phyloP scores from a whole-genome alignment of 176 grass and related monocot species.

The Oryza rufipogon region DNA sequence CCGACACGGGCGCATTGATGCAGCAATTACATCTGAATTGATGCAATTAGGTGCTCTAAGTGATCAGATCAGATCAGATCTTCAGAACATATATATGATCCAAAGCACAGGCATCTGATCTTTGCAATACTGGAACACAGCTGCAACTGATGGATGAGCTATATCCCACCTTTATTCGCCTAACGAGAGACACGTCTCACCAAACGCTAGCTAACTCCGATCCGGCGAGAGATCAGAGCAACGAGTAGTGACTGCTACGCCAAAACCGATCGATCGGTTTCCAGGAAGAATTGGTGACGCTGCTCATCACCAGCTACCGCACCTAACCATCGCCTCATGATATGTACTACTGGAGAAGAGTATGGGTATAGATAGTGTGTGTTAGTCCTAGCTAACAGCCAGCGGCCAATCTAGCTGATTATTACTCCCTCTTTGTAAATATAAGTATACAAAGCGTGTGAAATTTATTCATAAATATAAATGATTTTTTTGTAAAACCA shows the following conservation, averaged over 20 bases:
- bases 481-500: no score
- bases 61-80: not conserved
- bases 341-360: not conserved
- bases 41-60: not conserved
- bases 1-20: not conserved
- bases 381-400: not conserved
- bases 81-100: not conserved
- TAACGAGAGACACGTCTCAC: slow-evolving; percentile 40
- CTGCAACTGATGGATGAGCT: not conserved
- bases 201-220: slow-evolving; percentile 7
- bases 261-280: slow-evolving; percentile 15
- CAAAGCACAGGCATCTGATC: not conserved
- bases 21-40: not conserved
- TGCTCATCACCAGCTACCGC: slow-evolving; percentile 20
- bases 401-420: no score
- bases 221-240: not conserved
- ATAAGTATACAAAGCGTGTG: no score
- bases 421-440: no score
- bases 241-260: slow-evolving; percentile 23
- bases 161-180: slow-evolving; percentile 30
- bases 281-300: slow-evolving; percentile 14
- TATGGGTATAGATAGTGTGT: not conserved
- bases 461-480: no score
- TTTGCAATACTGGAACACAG: not conserved
- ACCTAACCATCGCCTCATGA: slow-evolving; percentile 15